Base-by-base conservation (phyloP, 1,139 yeast genomes). In the Protomyces inouyei region DNA sequence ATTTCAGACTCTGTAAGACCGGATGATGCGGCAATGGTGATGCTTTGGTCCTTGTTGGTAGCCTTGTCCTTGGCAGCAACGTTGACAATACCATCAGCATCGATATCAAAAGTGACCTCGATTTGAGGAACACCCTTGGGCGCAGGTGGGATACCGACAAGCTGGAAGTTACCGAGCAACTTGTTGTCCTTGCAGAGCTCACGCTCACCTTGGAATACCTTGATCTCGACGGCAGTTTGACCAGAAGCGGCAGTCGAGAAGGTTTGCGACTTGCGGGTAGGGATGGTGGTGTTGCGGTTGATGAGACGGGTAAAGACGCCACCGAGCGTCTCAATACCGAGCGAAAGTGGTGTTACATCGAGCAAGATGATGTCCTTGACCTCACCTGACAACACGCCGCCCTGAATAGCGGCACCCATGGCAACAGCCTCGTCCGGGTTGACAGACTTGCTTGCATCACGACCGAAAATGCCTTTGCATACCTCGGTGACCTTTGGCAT, bases 371-470 rank as follows among this genome's bases (percentile, higher is more conserved):
- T 96, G 75, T 91, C 98, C 77, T 92, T 93, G 73, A 95, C 97
- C 78, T 95, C 98, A 82, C 98, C 98, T 67, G 97, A 91, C 72
- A 93, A 84, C 71, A 93, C 97, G 76, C 97, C 98, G 82, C 98
- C 98, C 82, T 93, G 98, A 74, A 93, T 93, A 71, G 98, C 98
- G 71, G 98, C 98, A 83, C 99, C 99, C 82, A 93, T 90, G 75
- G 98, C 98, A 72, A 93, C 99, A 70, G 98, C 99, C 83, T 93
- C 98, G 79, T 93, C 98, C 74, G 99, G 99, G 88, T 93, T 95
- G 76, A 93, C 98, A 72, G 97, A 92, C 85, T 93, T 95, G 71
- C 96, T 89, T 75, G 98, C 97, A 76, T 93, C 97, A 79, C 85
- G 89, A 77, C 95, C 95, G 79, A 93, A 93, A 73, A 93, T 82